Percentiles rank a stretch among this genome's conserved stretches.
Conservation (phyloP, 1,284 basidiomycete species). For the Peniophora sp. region DNA sequence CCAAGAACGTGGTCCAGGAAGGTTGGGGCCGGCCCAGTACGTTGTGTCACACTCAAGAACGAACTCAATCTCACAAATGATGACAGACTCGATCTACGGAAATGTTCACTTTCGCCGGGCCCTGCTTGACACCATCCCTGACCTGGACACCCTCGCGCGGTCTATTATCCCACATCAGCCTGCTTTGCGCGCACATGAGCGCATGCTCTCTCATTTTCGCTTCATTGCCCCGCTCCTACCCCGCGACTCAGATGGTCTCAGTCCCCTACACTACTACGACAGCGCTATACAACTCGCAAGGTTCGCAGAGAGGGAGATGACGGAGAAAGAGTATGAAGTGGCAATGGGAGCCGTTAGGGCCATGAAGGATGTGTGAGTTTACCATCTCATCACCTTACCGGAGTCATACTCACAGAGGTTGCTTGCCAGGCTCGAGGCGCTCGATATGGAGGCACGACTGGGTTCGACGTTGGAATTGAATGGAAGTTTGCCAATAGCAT, state of each 20-base stretch:
- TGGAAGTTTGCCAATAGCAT: not conserved
- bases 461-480: too few relatives aligned
- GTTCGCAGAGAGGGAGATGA: slow-evolving; percentile 54
- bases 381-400: not conserved
- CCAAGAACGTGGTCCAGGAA: slow-evolving; percentile 61
- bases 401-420: not conserved
- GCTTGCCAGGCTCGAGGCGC: too few relatives aligned
- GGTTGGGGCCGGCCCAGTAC: slow-evolving; percentile 77
- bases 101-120: slow-evolving; percentile 55
- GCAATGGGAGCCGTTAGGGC: slow-evolving; percentile 59
- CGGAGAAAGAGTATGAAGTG: slow-evolving; percentile 60
- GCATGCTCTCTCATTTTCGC: slow-evolving; percentile 68
- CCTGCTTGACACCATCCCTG: slow-evolving; percentile 57
- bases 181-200: slow-evolving; percentile 50
- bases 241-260: slow-evolving; percentile 51
- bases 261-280: slow-evolving; percentile 67
- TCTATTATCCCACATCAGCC: slow-evolving; percentile 59
- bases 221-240: slow-evolving; percentile 62
- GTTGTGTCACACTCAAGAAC: slow-evolving; percentile 12
- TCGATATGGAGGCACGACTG: too few relatives aligned
- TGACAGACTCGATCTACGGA: slow-evolving; percentile 48
- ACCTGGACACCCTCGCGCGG: slow-evolving; percentile 64
- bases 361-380: slow-evolving; percentile 48
- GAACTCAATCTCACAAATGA: not conserved
- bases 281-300: slow-evolving; percentile 71